A percentile compares a stretch with the other conserved stretches of the same genome.
phyloP scores from a whole-genome alignment of 208 protist genomes.

The Zelonia costaricensis region DNA sequence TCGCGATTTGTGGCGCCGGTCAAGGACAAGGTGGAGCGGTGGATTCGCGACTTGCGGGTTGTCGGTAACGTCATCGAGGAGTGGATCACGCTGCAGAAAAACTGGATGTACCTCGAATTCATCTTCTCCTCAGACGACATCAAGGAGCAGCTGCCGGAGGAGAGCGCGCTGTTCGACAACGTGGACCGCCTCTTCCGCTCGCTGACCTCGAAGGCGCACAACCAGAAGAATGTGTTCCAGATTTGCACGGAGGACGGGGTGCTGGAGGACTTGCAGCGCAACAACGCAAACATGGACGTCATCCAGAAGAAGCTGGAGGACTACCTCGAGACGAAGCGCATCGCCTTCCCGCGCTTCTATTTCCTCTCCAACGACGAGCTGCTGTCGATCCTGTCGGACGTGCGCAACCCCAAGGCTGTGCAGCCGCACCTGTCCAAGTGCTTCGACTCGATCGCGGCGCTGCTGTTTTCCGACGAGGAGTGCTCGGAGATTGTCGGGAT shows the following conservation, averaged over 20 bases:
- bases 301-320: slow-evolving; percentile 97
- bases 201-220: slow-evolving; percentile 86
- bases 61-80: slow-evolving; percentile 94
- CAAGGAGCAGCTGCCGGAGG: slow-evolving; percentile 93
- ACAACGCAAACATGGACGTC: slow-evolving; percentile 91
- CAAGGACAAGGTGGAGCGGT: slow-evolving; percentile 85
- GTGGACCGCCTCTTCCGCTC: slow-evolving; percentile 92
- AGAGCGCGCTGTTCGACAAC: slow-evolving; percentile 86
- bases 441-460: slow-evolving; percentile 95
- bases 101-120: slow-evolving; percentile 98
- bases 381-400: slow-evolving; percentile 97
- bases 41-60: slow-evolving; percentile 84
- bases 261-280: slow-evolving; percentile 78
- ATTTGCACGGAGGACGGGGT: slow-evolving; percentile 84
- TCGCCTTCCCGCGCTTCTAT: slow-evolving; percentile 97
- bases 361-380: slow-evolving; percentile 99
- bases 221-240: slow-evolving; percentile 86
- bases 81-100: slow-evolving; percentile 96
- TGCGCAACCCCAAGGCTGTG: slow-evolving; percentile 94
- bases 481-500: slow-evolving; percentile 90
- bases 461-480: slow-evolving; percentile 80
- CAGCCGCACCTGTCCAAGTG: slow-evolving; percentile 97
- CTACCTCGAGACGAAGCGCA: slow-evolving; percentile 97
- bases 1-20: slow-evolving; percentile 90
- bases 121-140: slow-evolving; percentile 98